Conservation (phyloP, 805 yeast genomes). For the Candida cerambycidarum region DNA sequence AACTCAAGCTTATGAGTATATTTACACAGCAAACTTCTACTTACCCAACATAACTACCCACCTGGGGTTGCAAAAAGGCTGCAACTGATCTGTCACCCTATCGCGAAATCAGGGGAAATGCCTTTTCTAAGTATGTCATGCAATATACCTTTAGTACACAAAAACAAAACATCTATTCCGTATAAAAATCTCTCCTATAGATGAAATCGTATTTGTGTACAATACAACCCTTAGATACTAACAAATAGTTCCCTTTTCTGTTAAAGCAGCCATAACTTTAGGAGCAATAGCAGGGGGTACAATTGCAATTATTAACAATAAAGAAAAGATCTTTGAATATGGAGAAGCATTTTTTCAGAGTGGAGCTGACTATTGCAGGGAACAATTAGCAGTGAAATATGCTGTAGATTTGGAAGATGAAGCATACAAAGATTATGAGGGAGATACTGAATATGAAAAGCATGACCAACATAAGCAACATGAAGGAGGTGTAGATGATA, state of each 20-base stretch:
- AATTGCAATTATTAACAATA: slow-evolving; percentile 28
- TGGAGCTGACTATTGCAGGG: slow-evolving; percentile 31
- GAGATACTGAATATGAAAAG: slow-evolving; percentile 6
- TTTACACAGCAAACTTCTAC: too few species aligned
- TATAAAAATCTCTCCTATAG: too few species aligned
- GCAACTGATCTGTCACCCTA: neutral
- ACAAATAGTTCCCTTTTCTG: slow-evolving; percentile 31
- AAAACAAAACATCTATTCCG: too few species aligned
- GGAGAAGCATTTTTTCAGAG: slow-evolving; percentile 28
- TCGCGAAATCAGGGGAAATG: slow-evolving; percentile 6
- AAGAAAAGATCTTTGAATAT: slow-evolving; percentile 27
- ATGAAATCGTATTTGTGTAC: too few species aligned
- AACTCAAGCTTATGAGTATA: too few species aligned
- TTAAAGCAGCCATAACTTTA: slow-evolving; percentile 30
- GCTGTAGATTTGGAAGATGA: slow-evolving; percentile 12
- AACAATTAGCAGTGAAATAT: slow-evolving; percentile 8
- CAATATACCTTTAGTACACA: too few species aligned
- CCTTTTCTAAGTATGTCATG: slow-evolving; percentile 3
- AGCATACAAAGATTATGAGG: slow-evolving; percentile 6
- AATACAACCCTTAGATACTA: too few species aligned
- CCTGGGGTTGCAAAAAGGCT: too few species aligned
- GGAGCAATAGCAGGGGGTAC: slow-evolving; percentile 38
- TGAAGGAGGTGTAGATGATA: neutral
- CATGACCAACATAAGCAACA: neutral
- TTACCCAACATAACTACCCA: too few species aligned